A percentile compares a stretch with the other conserved stretches of the same genome.
Conservation (phyloP, 495 filamentous ascomycete genomes). For the Penicillium tannophilum region DNA sequence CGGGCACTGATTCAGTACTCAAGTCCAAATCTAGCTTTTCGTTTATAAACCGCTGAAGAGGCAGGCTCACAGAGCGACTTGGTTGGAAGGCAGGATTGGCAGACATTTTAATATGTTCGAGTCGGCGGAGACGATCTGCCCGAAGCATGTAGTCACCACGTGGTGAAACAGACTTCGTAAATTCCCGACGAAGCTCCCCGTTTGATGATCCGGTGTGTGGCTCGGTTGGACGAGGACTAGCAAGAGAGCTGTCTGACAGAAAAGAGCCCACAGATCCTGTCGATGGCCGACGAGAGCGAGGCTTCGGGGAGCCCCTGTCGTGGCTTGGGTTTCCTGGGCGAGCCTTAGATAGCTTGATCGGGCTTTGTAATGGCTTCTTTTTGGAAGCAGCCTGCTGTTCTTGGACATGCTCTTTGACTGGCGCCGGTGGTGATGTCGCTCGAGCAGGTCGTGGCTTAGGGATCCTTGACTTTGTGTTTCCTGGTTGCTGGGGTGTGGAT, state of each 20-base stretch:
- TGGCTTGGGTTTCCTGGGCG: constrained; percentile 32
- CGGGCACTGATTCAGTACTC: constrained; percentile 17
- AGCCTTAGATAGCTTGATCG: constrained; percentile 41
- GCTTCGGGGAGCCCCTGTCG: constrained; percentile 23
- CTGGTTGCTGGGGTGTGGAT: background rate
- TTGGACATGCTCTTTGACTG: constrained; percentile 5
- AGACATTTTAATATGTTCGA: constrained; percentile 33
- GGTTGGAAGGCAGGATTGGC: constrained; percentile 29
- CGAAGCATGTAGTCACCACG: constrained; percentile 37
- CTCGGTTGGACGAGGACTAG: constrained; percentile 35
- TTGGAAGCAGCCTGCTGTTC: constrained; percentile 11
- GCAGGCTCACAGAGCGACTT: constrained; percentile 42
- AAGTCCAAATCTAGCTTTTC: constrained; percentile 40
- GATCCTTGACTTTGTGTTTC: background rate
- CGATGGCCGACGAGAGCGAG: constrained; percentile 33
- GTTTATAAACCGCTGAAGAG: constrained; percentile 50
- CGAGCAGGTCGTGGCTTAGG: background rate
- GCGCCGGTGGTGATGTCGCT: background rate
- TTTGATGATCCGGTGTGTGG: constrained; percentile 36
- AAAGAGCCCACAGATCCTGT: constrained; percentile 38
- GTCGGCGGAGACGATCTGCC: constrained; percentile 35
- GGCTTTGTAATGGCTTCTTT: constrained; percentile 39
- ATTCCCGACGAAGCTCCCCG: constrained; percentile 24
- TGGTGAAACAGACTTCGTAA: constrained; percentile 18
- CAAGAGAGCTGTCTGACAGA: constrained; percentile 39